Evolutionary conservation across 2,329 filamentous ascomycete species (phyloP).

Genomic region (Neurospora sp.): DNA sequence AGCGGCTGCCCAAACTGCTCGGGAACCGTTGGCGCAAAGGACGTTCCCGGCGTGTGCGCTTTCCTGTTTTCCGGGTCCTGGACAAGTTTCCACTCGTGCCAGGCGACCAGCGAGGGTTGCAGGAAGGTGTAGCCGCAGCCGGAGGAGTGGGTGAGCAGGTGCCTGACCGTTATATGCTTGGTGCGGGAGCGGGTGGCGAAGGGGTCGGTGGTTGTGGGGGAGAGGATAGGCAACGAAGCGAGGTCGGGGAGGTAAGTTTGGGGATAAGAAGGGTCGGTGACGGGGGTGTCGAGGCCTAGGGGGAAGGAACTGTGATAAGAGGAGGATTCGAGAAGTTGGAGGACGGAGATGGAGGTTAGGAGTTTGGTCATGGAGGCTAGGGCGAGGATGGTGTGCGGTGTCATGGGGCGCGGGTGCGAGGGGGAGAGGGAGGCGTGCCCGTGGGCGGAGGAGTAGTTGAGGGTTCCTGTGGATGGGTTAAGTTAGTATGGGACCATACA

Average conservation of each 20-base stretch:
- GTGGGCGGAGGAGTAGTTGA: slow-evolving; percentile 16
- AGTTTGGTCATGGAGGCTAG: slow-evolving; percentile 32
- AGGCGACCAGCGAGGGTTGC: neutral
- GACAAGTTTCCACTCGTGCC: neutral
- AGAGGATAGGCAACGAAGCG: slow-evolving; percentile 31
- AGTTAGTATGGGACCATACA: neutral
- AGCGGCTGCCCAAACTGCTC: slow-evolving; percentile 18
- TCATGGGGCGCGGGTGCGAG: slow-evolving; percentile 10
- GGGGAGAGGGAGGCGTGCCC: slow-evolving; percentile 14
- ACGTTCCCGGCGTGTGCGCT: neutral
- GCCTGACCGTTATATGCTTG: slow-evolving; percentile 32
- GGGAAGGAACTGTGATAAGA: slow-evolving; percentile 9
- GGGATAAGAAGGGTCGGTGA: slow-evolving; percentile 27
- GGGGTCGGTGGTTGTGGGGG: slow-evolving; percentile 24
- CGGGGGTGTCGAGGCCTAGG: slow-evolving; percentile 30
- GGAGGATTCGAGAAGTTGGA: slow-evolving; percentile 38
- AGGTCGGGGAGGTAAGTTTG: slow-evolving; percentile 31
- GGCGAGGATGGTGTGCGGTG: slow-evolving; percentile 22
- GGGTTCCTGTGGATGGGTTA: slow-evolving; percentile 14
- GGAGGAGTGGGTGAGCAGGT: slow-evolving; percentile 28
- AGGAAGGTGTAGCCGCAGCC: slow-evolving; percentile 33
- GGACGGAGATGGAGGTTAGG: slow-evolving; percentile 32
- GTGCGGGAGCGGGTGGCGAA: slow-evolving; percentile 29
- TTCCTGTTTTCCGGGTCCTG: too few relatives aligned
- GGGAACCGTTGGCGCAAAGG: slow-evolving; percentile 9